Base-by-base conservation (phyloP, 192 early-diverging fungal species). In the Globomyces pollinis-pini region DNA sequence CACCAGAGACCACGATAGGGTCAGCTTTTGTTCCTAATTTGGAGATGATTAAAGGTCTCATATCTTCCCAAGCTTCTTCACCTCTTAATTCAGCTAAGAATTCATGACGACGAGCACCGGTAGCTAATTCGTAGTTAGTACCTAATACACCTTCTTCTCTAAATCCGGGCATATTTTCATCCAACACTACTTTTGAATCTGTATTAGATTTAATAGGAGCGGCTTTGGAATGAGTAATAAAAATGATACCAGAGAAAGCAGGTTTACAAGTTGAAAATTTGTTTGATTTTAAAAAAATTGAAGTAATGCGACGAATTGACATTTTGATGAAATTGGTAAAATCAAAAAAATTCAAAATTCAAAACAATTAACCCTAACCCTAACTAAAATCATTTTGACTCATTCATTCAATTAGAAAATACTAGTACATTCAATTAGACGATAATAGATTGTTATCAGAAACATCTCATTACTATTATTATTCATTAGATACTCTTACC, bases 41-140 rank as follows among this genome's bases (percentile, higher is more conserved):
- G 26, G 74, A 72, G 66, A 94, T 54, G 28, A 73, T 38, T 64
- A 96, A 76, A 30, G 91, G 90, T 20, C 84, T 76, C 75, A 94
- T 71, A 67, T 96, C 93, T 61, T 83, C 63, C 72, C 72, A 99
- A 54, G 91, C 80, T 60, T 91, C 87, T 68, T 88, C 85, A 68
- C 93, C 93, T 57, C 88, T 82, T 53, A 96, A 71, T 50, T 80
- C 81, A 39, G 83, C 79, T 57, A 98, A 73, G 61, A 86, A 79
- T 81, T 99, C 93, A 63, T 78, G 77, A 69, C 94, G 91, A 74
- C 94, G 91, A 57, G 82, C 66, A 76, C 96, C 94, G 49, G 93
- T 88, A 53, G 91, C 73, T 60, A 96, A 80, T 60, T 96, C 90
- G 70, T 87, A 79, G 68, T 91, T 87, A 61, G 90, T 91, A 47